phyloP scores from a whole-genome alignment of 257 asterid species.

The Ehretia macrophylla region DNA sequence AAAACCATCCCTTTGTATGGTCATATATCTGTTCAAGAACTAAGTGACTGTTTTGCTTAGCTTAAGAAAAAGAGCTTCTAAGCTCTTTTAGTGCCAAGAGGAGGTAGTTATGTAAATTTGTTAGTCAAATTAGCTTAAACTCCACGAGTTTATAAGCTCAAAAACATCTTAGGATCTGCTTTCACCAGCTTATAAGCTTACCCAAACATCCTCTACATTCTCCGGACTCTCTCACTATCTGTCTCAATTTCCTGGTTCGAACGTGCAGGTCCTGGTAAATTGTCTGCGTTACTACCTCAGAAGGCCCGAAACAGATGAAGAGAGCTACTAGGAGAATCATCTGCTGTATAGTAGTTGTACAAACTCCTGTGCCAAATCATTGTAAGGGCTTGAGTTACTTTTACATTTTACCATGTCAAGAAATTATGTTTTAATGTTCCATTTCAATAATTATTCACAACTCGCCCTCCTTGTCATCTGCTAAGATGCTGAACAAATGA shows the following conservation, averaged over 20 bases:
- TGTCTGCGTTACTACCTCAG: slow-evolving; percentile 86
- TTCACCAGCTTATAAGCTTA: neutral
- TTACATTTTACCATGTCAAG: neutral
- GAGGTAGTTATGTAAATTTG: no score
- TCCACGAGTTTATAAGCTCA: neutral
- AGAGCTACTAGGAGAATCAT: slow-evolving; percentile 54
- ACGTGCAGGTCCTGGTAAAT: slow-evolving; percentile 74
- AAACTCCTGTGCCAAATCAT: neutral
- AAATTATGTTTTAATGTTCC: neutral
- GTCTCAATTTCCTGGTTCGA: neutral
- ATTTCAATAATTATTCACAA: no score
- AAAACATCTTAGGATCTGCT: neutral
- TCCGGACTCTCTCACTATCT: no score
- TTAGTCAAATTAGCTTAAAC: neutral
- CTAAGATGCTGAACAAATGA: no score
- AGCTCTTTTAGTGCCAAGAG: no score
- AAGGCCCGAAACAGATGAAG: slow-evolving; percentile 87
- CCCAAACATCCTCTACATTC: no score
- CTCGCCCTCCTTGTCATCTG: no score
- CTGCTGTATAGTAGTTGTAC: neutral
- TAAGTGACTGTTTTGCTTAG: no score
- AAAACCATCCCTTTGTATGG: no score
- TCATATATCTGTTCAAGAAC: no score
- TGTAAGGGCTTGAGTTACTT: neutral
- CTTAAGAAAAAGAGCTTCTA: no score